Conservation (phyloP, 2,329 filamentous ascomycete genomes). For the Pseudocercospora musae region DNA sequence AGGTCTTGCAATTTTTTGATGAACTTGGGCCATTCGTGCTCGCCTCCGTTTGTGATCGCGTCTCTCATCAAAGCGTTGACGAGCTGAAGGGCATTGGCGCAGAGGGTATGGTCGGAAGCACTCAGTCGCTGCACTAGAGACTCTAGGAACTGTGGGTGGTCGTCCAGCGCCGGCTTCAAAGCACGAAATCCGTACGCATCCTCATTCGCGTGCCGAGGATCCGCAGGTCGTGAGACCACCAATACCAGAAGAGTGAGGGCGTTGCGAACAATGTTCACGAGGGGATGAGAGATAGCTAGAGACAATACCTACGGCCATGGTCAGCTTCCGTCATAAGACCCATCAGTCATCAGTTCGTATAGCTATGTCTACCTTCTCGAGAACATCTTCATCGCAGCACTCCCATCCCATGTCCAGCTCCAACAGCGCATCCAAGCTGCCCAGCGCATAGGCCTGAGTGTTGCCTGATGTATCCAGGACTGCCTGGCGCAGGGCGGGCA, state of each 20-base stretch:
- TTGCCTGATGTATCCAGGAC: conserved; percentile 86
- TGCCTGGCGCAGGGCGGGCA: conserved; percentile 75
- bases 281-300: conserved; percentile 86
- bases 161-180: conserved; percentile 83
- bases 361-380: conserved; percentile 56
- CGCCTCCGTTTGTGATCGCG: conserved; percentile 71
- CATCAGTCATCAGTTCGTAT: neutral
- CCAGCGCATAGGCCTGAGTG: conserved; percentile 90
- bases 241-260: conserved; percentile 96
- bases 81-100: conserved; percentile 90
- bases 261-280: conserved; percentile 95
- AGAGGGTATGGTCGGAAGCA: conserved; percentile 90
- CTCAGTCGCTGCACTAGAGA: conserved; percentile 88
- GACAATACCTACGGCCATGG: conserved; percentile 64
- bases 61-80: conserved; percentile 95
- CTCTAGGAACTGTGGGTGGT: conserved; percentile 91
- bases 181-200: conserved; percentile 83
- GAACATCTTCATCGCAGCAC: conserved; percentile 70
- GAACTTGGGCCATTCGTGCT: conserved; percentile 90
- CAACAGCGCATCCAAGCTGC: conserved; percentile 79
- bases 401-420: conserved; percentile 99
- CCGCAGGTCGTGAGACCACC: conserved; percentile 76
- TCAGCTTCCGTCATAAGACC: neutral
- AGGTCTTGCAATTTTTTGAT: conserved; percentile 91
- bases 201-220: conserved; percentile 42